Evolutionary conservation across 257 asterid species (phyloP), one percentile per base, ranked within the genome.

Genomic region (Lycium barbarum): DNA sequence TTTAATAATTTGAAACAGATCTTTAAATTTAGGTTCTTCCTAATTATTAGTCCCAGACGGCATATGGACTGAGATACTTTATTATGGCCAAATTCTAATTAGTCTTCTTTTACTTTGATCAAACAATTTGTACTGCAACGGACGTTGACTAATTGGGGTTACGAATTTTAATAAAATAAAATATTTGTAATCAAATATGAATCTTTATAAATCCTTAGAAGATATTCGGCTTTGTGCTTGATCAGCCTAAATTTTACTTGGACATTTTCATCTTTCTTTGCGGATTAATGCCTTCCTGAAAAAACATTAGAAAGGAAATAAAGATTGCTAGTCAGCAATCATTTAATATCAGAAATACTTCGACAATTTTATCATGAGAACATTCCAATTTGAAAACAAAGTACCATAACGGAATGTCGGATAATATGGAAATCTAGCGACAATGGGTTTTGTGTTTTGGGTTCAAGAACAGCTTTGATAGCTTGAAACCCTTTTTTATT

Each of bases 341-440:
- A 10, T 68, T 38, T 68, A 68, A 36, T 68, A 15, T 36, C 78
- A 68, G 78, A 68, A 68, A 68, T 38, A 68, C 26, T 68, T 38
- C 1, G 0, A 67, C 38, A 38, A 68, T 14, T 68, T 38, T 68
- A 68, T 7, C 53, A 15, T 68, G 78, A 68, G 22, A 38, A 12
- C 17, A 7, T 68, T 68, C 76, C 76, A 36, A 36, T 68, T 68
- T 15, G 26, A 38, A 4, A 70, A 70, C 78, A 17, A 70, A 68
- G 26, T 38, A 3, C 26, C 78, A 38, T 68, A 36, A 15, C 38
- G 14, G 49, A 68, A 68, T 68, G 26, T 68, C 3, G 13, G 78
- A 70, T 70, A 70, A 17, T 68, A 36, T 68, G 53, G 78, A 10
- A 13, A 68, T 68, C 78, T 68, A 38, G 51, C 2, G 78, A 15